Conservation (phyloP, 257 asterid species). For the Solanum etuberosum region DNA sequence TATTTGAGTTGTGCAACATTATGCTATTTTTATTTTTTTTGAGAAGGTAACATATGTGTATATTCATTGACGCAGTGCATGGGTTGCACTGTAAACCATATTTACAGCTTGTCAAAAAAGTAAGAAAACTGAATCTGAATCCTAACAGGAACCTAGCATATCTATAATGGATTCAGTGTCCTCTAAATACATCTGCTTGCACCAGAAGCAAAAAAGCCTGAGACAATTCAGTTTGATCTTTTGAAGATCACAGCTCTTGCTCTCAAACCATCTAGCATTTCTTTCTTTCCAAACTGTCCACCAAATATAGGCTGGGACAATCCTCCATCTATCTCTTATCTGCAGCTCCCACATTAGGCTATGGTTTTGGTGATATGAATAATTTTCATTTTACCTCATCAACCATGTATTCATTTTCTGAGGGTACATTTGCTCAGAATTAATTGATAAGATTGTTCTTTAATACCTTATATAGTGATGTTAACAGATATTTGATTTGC, state of each 20-base stretch:
- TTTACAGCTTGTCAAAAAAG: not conserved
- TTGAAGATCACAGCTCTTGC: not conserved
- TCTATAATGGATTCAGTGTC: not conserved
- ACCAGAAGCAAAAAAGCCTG: not conserved
- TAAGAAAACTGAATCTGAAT: not conserved
- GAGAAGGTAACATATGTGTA: not conserved
- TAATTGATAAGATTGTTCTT: not conserved
- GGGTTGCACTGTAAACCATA: not conserved
- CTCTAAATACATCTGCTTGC: not conserved
- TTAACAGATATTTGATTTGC: not conserved
- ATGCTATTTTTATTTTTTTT: no score
- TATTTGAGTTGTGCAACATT: not conserved
- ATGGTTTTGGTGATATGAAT: not conserved
- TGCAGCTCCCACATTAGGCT: not conserved
- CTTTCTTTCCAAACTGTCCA: not conserved
- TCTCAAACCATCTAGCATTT: not conserved
- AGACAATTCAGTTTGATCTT: not conserved
- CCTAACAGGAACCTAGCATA: not conserved
- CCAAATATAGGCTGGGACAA: not conserved
- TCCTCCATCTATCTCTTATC: not conserved
- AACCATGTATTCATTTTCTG: not conserved
- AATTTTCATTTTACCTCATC: not conserved
- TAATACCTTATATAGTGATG: not conserved
- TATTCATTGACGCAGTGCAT: not conserved
- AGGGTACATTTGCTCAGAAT: not conserved